Evolutionary conservation across 768 basidiomycete species (phyloP), one percentile per base, ranked within the genome.

Genomic region (Pleurotus platypus): DNA sequence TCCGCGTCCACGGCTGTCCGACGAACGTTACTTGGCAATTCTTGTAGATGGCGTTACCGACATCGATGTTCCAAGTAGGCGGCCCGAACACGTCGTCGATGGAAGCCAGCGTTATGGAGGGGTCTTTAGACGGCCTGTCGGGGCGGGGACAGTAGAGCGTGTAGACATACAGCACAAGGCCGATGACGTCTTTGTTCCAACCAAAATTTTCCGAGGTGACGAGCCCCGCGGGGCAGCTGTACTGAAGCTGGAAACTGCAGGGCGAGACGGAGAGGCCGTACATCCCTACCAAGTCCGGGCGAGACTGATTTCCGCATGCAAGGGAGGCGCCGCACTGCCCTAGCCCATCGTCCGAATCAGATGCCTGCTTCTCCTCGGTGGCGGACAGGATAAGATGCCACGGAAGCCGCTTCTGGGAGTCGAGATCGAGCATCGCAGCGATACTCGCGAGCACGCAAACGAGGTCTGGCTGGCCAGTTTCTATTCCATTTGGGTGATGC

Each of bases 401-500:
- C 9, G 56, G 56, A 18, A 43, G 1, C n/a, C 16, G 11, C 12
- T 56, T 26, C 37, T 26, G 11, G 46, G 18, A 30, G 8, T 12
- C 13, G 18, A 56, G 55, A 26, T 18, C 26, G 37, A 30, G 27
- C 27, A 30, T 30, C 2, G 46, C 46, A 20, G 30, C 7, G 27
- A 47, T 16, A 6, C 27, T 47, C 13, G 9, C 8, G 15, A 47
- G 46, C 2, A 57, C 27, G 18, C 45, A 43, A 4, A 48, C 9
- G 27, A 57, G 13, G 20, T 57, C 56, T 24, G 56, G 56, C 8
- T 38, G 22, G 8, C 3, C 12, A 9, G 15, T n/a, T 7, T 30
- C 35, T 16, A 22, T 35, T 22, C 35, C 37, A 30, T 57, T 47
- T 8, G 56, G 56, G 12, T 57, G 56, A 35, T 57, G 22, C 13